A percentile compares a stretch with the other conserved stretches of the same genome.
Evolutionary conservation across 148 eudicot species (phyloP).

Genomic region (Chenopodium quinoa): DNA sequence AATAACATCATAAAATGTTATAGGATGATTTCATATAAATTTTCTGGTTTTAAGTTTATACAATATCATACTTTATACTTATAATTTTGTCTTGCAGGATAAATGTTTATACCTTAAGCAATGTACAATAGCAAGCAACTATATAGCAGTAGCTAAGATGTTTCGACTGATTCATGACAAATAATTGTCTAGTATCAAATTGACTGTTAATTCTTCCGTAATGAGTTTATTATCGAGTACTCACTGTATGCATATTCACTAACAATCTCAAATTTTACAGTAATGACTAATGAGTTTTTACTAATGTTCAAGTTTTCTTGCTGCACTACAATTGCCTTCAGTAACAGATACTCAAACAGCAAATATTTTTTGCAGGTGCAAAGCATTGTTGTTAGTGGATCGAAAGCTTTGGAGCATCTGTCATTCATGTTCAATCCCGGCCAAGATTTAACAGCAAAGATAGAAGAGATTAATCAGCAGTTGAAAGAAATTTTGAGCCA

Average conservation of each 20-base stretch:
- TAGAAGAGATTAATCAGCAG: neutral
- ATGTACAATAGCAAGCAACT: too few species aligned
- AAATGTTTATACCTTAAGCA: too few species aligned
- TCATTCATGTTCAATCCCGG: neutral
- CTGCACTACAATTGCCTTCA: neutral
- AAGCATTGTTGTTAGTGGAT: slow-evolving; percentile 2
- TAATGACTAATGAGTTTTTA: neutral
- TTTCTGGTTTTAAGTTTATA: too few species aligned
- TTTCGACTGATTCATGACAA: neutral
- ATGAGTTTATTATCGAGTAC: neutral
- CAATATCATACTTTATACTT: too few species aligned
- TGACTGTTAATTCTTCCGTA: neutral
- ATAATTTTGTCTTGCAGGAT: too few species aligned
- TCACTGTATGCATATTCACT: neutral
- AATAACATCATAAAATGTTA: too few species aligned
- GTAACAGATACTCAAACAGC: neutral
- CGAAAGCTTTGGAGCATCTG: slow-evolving; percentile 3
- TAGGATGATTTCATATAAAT: too few species aligned
- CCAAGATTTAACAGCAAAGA: neutral
- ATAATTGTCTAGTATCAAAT: neutral
- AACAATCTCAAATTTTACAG: neutral
- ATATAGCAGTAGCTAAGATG: too few species aligned
- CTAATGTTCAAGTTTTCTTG: neutral
- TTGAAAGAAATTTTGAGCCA: slow-evolving; percentile 8
- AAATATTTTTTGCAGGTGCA: neutral